Percentiles rank a stretch among this genome's conserved stretches.
Conservation (phyloP, 2,329 filamentous ascomycete genomes). For the Pestalotiopsis sp. region DNA sequence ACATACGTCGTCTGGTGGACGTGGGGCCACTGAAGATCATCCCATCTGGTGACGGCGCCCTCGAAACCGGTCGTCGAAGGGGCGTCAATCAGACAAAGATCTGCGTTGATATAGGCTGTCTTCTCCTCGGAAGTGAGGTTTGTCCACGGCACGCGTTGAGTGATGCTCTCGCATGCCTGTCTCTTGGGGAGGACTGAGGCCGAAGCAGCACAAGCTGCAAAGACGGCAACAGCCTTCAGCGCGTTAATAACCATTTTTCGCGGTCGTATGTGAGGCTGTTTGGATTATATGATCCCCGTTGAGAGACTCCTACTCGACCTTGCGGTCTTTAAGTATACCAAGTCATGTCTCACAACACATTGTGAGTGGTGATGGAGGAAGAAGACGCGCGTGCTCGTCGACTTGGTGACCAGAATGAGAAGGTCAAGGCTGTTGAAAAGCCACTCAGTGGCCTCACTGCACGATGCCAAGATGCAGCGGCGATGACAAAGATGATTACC, state of each 20-base stretch:
- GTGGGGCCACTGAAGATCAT: conserved; percentile 2
- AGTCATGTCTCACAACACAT: not conserved
- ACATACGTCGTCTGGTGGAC: not conserved
- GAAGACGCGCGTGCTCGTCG: not conserved
- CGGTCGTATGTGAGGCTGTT: not conserved
- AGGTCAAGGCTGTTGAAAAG: not conserved
- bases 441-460: not conserved
- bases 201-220: not conserved
- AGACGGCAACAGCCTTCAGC: not conserved
- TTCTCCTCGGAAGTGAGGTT: conserved; percentile 1
- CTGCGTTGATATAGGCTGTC: not conserved
- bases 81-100: not conserved
- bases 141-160: not conserved
- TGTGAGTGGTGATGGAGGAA: not conserved
- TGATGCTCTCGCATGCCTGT: not conserved
- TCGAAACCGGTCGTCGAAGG: not conserved
- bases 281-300: no score
- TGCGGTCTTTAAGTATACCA: not conserved
- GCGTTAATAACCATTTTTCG: not conserved
- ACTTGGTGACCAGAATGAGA: not conserved
- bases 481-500: not conserved
- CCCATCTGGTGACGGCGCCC: not conserved
- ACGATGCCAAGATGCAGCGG: not conserved
- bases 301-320: no score
- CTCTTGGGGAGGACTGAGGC: not conserved